phyloP scores from a whole-genome alignment of 768 basidiomycete species.

The Rhodocollybia butyracea region DNA sequence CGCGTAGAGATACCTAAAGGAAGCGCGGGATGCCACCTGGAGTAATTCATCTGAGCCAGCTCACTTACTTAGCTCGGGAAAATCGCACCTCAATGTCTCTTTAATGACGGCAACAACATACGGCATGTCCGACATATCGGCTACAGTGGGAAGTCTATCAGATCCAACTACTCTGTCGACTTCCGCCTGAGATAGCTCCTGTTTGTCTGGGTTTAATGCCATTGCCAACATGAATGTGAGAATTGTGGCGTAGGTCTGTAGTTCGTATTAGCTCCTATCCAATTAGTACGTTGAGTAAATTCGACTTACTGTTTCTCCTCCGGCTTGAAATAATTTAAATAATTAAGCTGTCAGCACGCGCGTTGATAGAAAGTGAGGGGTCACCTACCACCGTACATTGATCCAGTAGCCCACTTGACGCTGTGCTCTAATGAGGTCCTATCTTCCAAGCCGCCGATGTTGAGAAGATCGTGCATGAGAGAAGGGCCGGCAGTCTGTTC shows the following conservation, averaged over 20 bases:
- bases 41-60: neutral
- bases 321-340: constrained; percentile 13
- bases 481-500: constrained; percentile 11
- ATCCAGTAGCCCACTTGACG: constrained; percentile 14
- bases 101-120: constrained; percentile 14
- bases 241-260: constrained; percentile 11
- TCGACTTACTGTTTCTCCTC: constrained; percentile 11
- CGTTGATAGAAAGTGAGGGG: neutral
- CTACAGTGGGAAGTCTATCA: constrained; percentile 8
- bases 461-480: constrained; percentile 11
- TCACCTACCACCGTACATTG: constrained; percentile 16
- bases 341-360: constrained; percentile 6
- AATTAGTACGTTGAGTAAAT: neutral
- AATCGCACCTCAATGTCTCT: constrained; percentile 17
- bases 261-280: neutral
- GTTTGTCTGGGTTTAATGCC: constrained; percentile 13
- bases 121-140: constrained; percentile 10
- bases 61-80: constrained; percentile 21
- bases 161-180: constrained; percentile 15
- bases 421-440: constrained; percentile 1
- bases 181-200: constrained; percentile 15
- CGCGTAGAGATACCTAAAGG: neutral
- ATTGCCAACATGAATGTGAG: constrained; percentile 16
- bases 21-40: constrained; percentile 1
- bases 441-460: neutral